phyloP scores from a whole-genome alignment of 2,329 filamentous ascomycete species.

The Penicillium sp. region DNA sequence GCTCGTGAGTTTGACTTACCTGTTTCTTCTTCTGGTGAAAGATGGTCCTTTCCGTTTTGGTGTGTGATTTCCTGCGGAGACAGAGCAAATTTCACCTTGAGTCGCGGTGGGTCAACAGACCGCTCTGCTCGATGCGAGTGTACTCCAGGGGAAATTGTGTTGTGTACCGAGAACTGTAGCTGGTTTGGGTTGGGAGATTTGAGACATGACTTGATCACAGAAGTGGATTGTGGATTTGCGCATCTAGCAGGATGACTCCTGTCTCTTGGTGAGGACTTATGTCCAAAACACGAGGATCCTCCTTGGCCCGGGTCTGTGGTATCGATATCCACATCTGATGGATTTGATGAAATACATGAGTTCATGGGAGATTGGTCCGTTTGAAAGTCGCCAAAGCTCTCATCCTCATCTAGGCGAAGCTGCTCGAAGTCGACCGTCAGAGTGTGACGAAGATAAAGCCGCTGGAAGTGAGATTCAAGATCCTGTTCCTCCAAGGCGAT shows the following conservation, averaged over 20 bases:
- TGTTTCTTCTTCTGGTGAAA: not conserved
- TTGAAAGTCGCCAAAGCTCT: constrained; percentile 9
- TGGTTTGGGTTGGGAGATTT: not conserved
- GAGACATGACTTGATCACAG: constrained; percentile 3
- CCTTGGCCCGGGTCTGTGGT: not conserved
- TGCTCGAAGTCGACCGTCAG: constrained; percentile 18
- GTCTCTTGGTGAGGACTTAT: not conserved
- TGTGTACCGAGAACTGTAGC: not conserved
- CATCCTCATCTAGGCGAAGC: constrained; percentile 16
- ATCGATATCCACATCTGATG: not conserved
- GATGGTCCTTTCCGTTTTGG: not conserved
- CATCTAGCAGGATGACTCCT: not conserved
- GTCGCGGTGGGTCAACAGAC: constrained; percentile 3
- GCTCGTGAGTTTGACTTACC: not conserved
- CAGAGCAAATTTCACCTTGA: constrained; percentile 8
- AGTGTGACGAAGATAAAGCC: constrained; percentile 17
- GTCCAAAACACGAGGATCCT: not conserved
- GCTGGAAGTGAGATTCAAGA: constrained; percentile 31
- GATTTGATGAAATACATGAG: constrained; percentile 1
- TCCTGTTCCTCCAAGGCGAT: constrained; percentile 36
- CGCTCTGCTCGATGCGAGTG: not conserved
- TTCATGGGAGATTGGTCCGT: not conserved
- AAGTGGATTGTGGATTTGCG: not conserved
- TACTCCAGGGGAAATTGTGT: not conserved
- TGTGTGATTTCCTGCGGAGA: not conserved